Evolutionary conservation across 2,329 filamentous ascomycete species (phyloP), one percentile per base, ranked within the genome.

Genomic region (Setomelanomma holmii): DNA sequence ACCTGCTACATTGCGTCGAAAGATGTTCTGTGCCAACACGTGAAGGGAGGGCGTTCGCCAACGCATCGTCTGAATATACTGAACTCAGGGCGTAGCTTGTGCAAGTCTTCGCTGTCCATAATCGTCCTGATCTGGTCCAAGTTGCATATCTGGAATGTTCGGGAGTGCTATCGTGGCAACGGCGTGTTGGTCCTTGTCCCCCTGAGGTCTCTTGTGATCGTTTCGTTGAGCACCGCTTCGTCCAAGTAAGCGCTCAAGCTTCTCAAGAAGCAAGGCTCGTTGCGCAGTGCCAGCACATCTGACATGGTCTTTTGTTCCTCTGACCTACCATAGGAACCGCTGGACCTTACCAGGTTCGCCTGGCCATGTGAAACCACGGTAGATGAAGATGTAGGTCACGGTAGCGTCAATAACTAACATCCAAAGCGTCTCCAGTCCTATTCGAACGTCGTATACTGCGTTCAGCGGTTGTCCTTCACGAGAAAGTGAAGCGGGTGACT

Each of bases 311-410:
- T 11, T 40, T 48, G 10, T 2, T 14, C 5, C 3, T 2, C 27
- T 30, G 3, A 3, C 27, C 27, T 64, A 74, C 68, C 68, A 96
- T 86, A 96, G 90, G 71, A 96, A 96, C 46, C 90, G 82, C 78
- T 95, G 90, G 23, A 82, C 65, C 54, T 76, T 80, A 2, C 82
- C 83, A 17, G 82, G 82, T 63, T 87, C 84, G 24, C 84, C 77
- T 33, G 72, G 73, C 89, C 91, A 95, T 49, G 81, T 73, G 58
- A 90, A 95, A 0, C 86, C 86, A 64, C 81, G 80, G 49, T 79
- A 79, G 46, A 95, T 68, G 69, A 95, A 96, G 3, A 91, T 77
- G 67, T 88, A 89, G 58, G 88, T 87, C 2, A 90, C 91, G 0
- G 70, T 80, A 1, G 71, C 68, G 68, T 93, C 91, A 47, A 95